Conservation (phyloP, 306 rosid genomes). For the Citrullus amarus region DNA sequence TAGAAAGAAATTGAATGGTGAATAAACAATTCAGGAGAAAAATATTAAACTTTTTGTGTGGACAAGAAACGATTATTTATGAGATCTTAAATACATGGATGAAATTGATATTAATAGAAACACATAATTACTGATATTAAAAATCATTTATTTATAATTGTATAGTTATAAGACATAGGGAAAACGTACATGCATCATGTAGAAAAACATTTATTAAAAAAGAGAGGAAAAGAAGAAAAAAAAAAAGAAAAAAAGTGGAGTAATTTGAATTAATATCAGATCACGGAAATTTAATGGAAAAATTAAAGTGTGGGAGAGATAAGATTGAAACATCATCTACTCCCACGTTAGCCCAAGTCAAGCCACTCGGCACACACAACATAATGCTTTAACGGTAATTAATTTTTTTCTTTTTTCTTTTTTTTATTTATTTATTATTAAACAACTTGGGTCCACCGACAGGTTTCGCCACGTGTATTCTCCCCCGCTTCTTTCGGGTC, state of each 20-base stretch:
- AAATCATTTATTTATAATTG: too few species aligned
- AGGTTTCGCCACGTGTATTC: background rate
- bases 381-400: background rate
- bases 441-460: background rate
- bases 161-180: too few species aligned
- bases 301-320: background rate
- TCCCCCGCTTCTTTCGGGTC: constrained; percentile 7
- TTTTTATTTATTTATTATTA: background rate
- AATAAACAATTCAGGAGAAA: too few species aligned
- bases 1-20: too few species aligned
- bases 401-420: background rate
- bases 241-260: background rate
- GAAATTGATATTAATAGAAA: too few species aligned
- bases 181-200: too few species aligned
- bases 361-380: background rate
- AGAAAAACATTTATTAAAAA: too few species aligned
- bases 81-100: too few species aligned
- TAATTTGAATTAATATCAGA: background rate
- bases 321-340: background rate
- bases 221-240: too few species aligned
- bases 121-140: too few species aligned
- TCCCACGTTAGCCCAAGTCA: background rate
- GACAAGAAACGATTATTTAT: too few species aligned
- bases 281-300: background rate
- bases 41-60: too few species aligned